Evolutionary conservation across 2,329 filamentous ascomycete species (phyloP), one percentile per base, ranked within the genome.

Genomic region (Domatiomyces globalis): DNA sequence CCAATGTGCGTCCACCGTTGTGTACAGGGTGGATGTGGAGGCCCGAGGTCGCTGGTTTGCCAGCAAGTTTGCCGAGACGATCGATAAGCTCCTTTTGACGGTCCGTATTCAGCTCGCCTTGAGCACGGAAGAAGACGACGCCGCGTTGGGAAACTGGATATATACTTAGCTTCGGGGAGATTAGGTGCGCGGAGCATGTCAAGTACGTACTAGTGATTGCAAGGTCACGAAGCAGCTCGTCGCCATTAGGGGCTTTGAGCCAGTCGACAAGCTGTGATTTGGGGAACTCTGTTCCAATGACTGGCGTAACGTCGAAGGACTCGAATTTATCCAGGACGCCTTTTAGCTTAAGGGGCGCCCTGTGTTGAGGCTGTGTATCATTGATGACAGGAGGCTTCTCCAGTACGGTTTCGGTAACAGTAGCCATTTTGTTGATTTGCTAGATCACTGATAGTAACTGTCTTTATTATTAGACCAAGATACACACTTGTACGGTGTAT

Each of bases 121-220:
- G 82, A 27, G 76, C 73, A 18, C 81, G 76, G 67, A 85, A 83
- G 68, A 85, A 84, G 29, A 85, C 80, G 2, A 85, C 82, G 8
- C 81, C 81, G 0, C 82, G 76, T 54, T 79, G 76, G 1, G 81
- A 84, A 57, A 85, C 81, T 83, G 48, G 12, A 9, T 42, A 20
- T 17, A 29, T 15, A 7, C 15, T 19, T n/a, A 9, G 17, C 25
- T 49, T 46, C 51, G 42, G 10, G 20, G 36, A 22, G 20, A 43
- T 19, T 53, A n/a, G n/a, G 45, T 33, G 56, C 51, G 45, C 48
- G 49, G 29, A 39, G 8, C 22, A 17, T 19, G 5, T 42, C 15
- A 10, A 43, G 17, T 1, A 51, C 71, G 57, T 67, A 84, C 80
- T 76, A 1, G 78, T 83, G 54, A 85, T 80, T 27, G 80, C 83